A percentile compares a stretch with the other conserved stretches of the same genome.
Conservation (phyloP, 139 green algal species). For the Chlorella sp. region DNA sequence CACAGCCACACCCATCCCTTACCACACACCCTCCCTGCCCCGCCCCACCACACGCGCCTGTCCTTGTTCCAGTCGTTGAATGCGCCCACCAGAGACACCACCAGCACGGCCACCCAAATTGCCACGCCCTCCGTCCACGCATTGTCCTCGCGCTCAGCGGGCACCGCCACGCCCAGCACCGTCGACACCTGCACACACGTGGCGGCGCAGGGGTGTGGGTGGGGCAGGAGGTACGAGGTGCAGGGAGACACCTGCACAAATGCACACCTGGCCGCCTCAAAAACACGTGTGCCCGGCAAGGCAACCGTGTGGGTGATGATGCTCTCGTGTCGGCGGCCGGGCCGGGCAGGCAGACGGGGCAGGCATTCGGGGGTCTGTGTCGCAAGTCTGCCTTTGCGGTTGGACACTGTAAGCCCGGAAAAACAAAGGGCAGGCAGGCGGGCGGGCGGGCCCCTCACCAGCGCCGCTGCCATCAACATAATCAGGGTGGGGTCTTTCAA, state of each 20-base stretch:
- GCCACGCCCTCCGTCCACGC: conserved; percentile 94
- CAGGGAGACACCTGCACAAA: neutral
- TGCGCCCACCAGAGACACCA: conserved; percentile 90
- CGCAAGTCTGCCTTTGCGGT: no score
- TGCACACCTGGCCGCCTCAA: no score
- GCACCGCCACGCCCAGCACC: conserved; percentile 79
- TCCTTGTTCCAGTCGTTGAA: conserved; percentile 98
- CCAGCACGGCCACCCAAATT: conserved; percentile 92
- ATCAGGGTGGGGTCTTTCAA: conserved; percentile 93
- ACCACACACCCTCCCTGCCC: neutral
- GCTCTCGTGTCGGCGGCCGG: no score
- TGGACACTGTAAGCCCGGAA: neutral
- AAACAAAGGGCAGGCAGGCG: neutral
- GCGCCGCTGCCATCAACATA: conserved; percentile 84
- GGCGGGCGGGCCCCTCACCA: conserved; percentile 58
- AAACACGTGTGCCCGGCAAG: no score
- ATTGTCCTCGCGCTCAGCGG: conserved; percentile 76
- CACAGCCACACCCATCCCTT: neutral
- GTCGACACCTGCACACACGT: conserved; percentile 77
- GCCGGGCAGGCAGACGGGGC: neutral
- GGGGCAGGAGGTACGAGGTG: neutral
- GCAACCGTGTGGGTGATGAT: no score
- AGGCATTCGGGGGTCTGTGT: no score
- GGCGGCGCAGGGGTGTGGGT: no score
- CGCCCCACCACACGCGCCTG: conserved; percentile 7